Evolutionary conservation across 1,139 yeast genomes (phyloP).

Genomic region (Saccharomyces hybrid): DNA sequence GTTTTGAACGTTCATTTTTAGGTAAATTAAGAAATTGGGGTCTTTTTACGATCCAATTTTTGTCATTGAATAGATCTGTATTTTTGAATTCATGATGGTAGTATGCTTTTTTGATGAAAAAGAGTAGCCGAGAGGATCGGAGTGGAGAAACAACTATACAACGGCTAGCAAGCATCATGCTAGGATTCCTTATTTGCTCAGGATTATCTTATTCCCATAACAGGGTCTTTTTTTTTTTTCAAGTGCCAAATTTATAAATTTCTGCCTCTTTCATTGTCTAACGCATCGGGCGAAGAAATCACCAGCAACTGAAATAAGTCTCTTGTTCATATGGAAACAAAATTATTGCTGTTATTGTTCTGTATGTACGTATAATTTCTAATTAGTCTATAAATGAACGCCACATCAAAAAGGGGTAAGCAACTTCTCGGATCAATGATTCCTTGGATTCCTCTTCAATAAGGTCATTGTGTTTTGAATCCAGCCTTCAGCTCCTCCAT

Average conservation of each 20-base stretch:
- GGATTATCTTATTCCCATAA: no score
- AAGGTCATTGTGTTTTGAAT: conserved; percentile 66
- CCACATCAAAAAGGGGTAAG: background rate
- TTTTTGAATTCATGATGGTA: background rate
- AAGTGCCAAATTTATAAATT: background rate
- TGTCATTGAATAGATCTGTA: conserved; percentile 5
- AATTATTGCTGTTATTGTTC: background rate
- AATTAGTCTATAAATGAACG: background rate
- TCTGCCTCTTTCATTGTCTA: background rate
- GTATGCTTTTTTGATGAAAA: background rate
- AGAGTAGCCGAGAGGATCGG: background rate
- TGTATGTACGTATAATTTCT: background rate
- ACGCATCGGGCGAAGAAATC: background rate
- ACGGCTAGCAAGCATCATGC: background rate
- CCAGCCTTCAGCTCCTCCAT: conserved; percentile 92
- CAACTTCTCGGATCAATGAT: conserved; percentile 15
- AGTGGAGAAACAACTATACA: background rate
- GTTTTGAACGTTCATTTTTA: conserved; percentile 9
- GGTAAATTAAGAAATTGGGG: conserved; percentile 16
- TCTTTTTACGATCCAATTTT: conserved; percentile 14
- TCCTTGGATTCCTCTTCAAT: conserved; percentile 38
- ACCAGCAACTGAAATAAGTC: background rate
- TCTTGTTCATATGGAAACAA: no score
- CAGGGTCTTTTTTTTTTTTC: background rate
- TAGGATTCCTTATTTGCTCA: background rate